Conservation (phyloP, 2,329 filamentous ascomycete genomes). For the Ambrosiella cleistominuta region DNA sequence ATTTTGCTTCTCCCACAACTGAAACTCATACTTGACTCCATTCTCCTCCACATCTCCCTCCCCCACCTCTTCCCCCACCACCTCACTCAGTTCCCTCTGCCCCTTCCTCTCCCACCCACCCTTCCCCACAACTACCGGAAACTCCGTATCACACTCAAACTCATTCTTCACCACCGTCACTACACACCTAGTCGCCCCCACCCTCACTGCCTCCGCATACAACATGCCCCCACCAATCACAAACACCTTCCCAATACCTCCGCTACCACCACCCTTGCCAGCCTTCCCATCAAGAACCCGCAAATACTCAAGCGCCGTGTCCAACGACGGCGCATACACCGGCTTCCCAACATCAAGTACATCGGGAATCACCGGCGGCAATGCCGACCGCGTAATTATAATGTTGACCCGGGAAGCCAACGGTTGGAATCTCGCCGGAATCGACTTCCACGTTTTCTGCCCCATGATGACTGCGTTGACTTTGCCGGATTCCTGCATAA, state of each 20-base stretch:
- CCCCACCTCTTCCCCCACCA: slow-evolving; percentile 46
- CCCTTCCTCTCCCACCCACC: slow-evolving; percentile 36
- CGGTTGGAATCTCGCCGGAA: slow-evolving; percentile 62
- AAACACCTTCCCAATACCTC: slow-evolving; percentile 44
- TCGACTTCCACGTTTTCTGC: slow-evolving; percentile 88
- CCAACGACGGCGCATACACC: slow-evolving; percentile 40
- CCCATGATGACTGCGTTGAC: slow-evolving; percentile 86
- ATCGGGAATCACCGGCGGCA: slow-evolving; percentile 16
- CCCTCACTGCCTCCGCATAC: slow-evolving; percentile 51
- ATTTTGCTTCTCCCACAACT: slow-evolving; percentile 50
- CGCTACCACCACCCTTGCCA: neutral
- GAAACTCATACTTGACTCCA: slow-evolving; percentile 49
- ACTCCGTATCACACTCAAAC: slow-evolving; percentile 62
- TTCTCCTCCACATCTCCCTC: slow-evolving; percentile 43
- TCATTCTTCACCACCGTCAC: slow-evolving; percentile 51
- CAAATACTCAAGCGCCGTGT: slow-evolving; percentile 35
- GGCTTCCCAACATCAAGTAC: slow-evolving; percentile 16
- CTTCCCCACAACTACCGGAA: slow-evolving; percentile 39
- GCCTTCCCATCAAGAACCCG: slow-evolving; percentile 12
- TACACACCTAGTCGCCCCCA: slow-evolving; percentile 40
- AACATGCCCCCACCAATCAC: slow-evolving; percentile 84
- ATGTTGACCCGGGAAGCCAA: slow-evolving; percentile 68
- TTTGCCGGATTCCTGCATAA: slow-evolving; percentile 18
- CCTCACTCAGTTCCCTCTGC: slow-evolving; percentile 38
- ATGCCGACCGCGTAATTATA: slow-evolving; percentile 44